Evolutionary conservation across 345 rosid species (phyloP).

Genomic region (Psidium friedrichsthalianum): DNA sequence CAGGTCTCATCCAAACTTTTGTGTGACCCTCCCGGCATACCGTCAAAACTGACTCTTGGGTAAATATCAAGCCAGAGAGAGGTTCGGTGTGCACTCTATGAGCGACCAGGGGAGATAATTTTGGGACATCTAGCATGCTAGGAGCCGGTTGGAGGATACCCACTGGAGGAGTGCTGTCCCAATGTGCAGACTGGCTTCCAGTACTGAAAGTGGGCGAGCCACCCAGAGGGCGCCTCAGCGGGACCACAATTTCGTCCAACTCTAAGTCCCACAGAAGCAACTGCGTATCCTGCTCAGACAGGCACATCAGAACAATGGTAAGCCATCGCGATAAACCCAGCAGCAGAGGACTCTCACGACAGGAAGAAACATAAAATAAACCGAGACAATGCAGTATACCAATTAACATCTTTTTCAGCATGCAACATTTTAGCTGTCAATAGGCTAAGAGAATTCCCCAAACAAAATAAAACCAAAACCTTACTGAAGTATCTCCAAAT

Average conservation of each 20-base stretch:
- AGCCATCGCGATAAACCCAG: not conserved
- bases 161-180: slow-evolving; percentile 73
- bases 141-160: slow-evolving; percentile 95
- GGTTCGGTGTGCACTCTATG: slow-evolving; percentile 94
- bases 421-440: not conserved
- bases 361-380: not conserved
- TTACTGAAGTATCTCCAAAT: not conserved
- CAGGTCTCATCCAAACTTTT: slow-evolving; percentile 94
- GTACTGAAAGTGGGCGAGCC: slow-evolving; percentile 95
- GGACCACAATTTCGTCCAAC: slow-evolving; percentile 97
- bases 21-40: slow-evolving; percentile 92
- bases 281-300: slow-evolving; percentile 68
- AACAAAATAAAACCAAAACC: not conserved
- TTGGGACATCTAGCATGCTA: slow-evolving; percentile 84
- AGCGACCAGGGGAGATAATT: slow-evolving; percentile 76
- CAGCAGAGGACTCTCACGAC: not conserved
- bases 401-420: not conserved
- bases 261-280: slow-evolving; percentile 96
- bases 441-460: not conserved
- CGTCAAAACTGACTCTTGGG: slow-evolving; percentile 78
- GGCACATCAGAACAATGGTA: not conserved
- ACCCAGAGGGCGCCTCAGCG: slow-evolving; percentile 82
- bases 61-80: slow-evolving; percentile 83
- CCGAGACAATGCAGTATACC: not conserved
- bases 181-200: slow-evolving; percentile 97